These are phyloP conservation scores for Penicillium hordei DNA, from an alignment of 2,329 filamentous ascomycete species.

Conservation along the genomic window DNA sequence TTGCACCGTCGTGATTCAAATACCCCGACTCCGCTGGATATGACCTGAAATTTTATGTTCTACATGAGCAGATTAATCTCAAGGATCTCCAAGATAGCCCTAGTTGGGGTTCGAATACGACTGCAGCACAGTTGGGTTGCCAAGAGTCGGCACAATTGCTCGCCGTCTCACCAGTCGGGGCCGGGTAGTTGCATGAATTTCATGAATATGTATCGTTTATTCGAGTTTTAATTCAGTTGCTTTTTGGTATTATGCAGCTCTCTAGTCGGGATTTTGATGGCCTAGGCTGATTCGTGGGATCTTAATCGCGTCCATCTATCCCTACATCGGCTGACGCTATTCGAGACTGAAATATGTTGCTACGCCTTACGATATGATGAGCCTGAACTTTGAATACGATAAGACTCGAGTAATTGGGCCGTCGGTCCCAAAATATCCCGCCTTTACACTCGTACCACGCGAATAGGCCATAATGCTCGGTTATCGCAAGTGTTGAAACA, in stretches of 20 bases:
- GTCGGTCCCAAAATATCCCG: neutral
- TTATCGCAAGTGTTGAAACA: neutral
- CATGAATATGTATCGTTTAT: neutral
- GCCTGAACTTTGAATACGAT: too few species aligned
- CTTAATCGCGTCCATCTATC: neutral
- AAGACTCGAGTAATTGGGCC: neutral
- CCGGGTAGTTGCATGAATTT: conserved; percentile 4
- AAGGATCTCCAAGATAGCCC: neutral
- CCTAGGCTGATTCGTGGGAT: neutral
- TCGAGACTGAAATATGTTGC: neutral
- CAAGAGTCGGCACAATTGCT: conserved; percentile 21
- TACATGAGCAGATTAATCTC: neutral
- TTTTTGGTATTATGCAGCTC: neutral
- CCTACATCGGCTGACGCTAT: neutral
- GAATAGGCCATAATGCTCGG: neutral
- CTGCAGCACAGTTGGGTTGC: conserved; percentile 1
- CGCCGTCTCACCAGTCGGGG: conserved; percentile 13
- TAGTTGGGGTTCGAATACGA: neutral
- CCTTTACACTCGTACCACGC: neutral
- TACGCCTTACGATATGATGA: too few species aligned
- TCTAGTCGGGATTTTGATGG: conserved; percentile 4
- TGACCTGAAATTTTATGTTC: neutral
- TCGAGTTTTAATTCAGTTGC: neutral
- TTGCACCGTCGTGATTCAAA: conserved; percentile 5
- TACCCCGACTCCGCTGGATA: neutral